Evolutionary conservation across 192 early-diverging fungal species (phyloP).

Genomic region (Coemansia sp.): DNA sequence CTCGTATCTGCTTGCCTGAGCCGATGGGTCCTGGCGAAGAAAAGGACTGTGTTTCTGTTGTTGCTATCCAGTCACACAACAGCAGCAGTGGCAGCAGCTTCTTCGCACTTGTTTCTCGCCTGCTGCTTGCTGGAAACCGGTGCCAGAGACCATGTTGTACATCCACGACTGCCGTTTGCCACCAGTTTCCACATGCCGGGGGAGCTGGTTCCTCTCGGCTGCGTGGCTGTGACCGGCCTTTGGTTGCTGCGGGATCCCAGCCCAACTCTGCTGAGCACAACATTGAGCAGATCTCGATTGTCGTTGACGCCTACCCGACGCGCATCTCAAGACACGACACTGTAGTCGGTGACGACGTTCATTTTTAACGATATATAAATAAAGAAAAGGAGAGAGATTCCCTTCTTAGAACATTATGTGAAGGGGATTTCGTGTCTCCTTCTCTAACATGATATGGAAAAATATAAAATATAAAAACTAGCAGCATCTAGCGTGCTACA

Average conservation of each 20-base stretch:
- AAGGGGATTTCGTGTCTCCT: no score
- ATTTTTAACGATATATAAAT: not conserved
- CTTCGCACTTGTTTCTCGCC: not conserved
- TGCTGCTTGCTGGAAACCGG: not conserved
- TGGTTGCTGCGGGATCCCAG: not conserved
- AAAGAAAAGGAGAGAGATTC: not conserved
- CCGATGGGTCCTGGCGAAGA: not conserved
- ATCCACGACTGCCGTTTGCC: no score
- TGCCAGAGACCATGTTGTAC: not conserved
- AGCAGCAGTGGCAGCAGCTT: not conserved
- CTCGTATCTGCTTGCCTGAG: not conserved
- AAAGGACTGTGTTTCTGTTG: not conserved
- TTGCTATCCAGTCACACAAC: not conserved
- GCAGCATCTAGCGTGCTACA: no score
- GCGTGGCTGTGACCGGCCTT: no score
- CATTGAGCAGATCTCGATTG: not conserved
- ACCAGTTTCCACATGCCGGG: no score
- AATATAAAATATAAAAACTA: no score
- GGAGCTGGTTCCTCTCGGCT: no score
- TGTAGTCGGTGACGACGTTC: conserved; percentile 14
- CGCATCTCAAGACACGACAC: conserved; percentile 16
- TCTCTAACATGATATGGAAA: no score
- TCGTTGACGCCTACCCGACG: not conserved
- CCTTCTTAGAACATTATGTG: no score
- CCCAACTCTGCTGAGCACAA: not conserved